phyloP scores from a whole-genome alignment of 1,284 basidiomycete species.

The Tetrapyrgos nigripes region DNA sequence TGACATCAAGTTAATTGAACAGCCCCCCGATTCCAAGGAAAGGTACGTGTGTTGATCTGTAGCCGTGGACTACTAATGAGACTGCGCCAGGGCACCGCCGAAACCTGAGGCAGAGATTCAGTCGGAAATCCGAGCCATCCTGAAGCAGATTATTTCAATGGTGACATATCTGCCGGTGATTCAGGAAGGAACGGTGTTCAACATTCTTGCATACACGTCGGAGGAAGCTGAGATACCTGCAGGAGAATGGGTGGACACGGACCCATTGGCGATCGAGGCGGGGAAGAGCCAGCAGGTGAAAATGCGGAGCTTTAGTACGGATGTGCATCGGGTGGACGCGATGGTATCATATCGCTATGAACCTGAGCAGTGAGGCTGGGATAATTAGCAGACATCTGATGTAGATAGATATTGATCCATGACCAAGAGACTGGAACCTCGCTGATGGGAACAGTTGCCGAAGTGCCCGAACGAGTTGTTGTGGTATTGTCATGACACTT shows the following conservation, averaged over 20 bases:
- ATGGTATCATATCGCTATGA: slow-evolving; percentile 89
- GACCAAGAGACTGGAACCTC: slow-evolving; percentile 12
- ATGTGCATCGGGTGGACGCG: slow-evolving; percentile 89
- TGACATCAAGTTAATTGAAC: slow-evolving; percentile 85
- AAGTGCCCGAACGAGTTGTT: slow-evolving; percentile 4
- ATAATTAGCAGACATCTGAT: not conserved
- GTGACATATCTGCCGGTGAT: slow-evolving; percentile 96
- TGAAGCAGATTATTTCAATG: slow-evolving; percentile 97
- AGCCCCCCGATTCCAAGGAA: slow-evolving; percentile 52
- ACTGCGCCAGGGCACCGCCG: slow-evolving; percentile 46
- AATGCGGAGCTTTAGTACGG: slow-evolving; percentile 89
- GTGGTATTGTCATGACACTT: slow-evolving; percentile 23
- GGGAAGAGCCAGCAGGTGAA: slow-evolving; percentile 97
- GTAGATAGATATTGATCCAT: not conserved
- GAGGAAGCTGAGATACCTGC: slow-evolving; percentile 88
- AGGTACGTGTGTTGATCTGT: slow-evolving; percentile 45
- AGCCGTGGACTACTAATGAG: slow-evolving; percentile 10
- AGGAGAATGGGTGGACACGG: slow-evolving; percentile 93
- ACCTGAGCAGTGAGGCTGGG: not conserved
- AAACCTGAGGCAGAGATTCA: slow-evolving; percentile 94
- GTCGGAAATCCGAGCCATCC: slow-evolving; percentile 95
- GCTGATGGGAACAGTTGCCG: slow-evolving; percentile 2
- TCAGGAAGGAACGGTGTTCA: slow-evolving; percentile 94
- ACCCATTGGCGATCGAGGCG: slow-evolving; percentile 93
- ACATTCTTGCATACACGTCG: slow-evolving; percentile 93